A percentile compares a stretch with the other conserved stretches of the same genome.
Evolutionary conservation across 441 rosid species (phyloP).

Genomic region (Isatis lusitanica): DNA sequence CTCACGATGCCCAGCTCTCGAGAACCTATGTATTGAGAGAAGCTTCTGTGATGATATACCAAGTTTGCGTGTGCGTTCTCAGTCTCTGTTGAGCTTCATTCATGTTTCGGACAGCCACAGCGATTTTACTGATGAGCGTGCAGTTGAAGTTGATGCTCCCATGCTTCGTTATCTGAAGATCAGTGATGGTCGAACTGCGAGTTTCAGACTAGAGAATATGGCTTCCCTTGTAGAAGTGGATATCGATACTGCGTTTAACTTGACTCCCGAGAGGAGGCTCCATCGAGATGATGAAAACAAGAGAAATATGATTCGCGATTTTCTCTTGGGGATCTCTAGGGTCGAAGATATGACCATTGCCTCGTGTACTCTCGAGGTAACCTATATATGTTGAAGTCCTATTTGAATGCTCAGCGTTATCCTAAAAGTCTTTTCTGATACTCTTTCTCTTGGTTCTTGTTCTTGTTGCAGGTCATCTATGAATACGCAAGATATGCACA

Average conservation of each 20-base stretch:
- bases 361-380: conserved; percentile 7
- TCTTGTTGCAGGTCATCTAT: background rate
- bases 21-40: background rate
- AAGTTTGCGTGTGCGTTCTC: conserved; percentile 17
- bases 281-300: background rate
- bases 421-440: background rate
- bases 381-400: background rate
- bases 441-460: background rate
- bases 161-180: conserved; percentile 1
- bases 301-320: background rate
- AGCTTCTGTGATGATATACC: background rate
- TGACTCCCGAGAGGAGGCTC: background rate
- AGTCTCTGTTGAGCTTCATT: conserved; percentile 9
- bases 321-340: conserved; percentile 1
- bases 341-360: background rate
- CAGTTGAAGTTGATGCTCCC: conserved; percentile 10
- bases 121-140: background rate
- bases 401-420: background rate
- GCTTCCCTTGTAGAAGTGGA: background rate
- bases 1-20: conserved; percentile 12
- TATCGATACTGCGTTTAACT: background rate
- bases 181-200: background rate
- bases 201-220: background rate
- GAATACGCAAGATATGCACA: background rate
- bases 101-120: background rate